A percentile compares a stretch with the other conserved stretches of the same genome.
These are phyloP conservation scores for Neocallimastix lanati DNA, from an alignment of 192 early-diverging fungal genomes.

Conservation along the genomic window DNA sequence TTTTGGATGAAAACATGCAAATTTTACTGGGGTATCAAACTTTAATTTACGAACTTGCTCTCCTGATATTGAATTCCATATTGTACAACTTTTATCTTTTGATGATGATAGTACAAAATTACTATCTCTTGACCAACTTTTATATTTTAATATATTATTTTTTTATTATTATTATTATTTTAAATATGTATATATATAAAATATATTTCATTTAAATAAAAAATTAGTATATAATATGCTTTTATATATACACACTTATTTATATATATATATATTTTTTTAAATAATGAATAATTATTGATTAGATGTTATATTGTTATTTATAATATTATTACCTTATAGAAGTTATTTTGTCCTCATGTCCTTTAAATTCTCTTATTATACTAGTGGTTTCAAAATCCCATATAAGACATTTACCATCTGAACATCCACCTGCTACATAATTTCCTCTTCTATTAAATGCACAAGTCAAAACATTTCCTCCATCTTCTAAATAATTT, in stretches of 20 bases:
- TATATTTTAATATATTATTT: too few relatives aligned
- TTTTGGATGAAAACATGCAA: conserved; percentile 61
- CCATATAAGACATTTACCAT: conserved; percentile 66
- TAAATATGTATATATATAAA: too few relatives aligned
- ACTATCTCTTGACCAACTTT: conserved; percentile 66
- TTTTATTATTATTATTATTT: too few relatives aligned
- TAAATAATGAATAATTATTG: too few relatives aligned
- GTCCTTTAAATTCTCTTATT: conserved; percentile 45
- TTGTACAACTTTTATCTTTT: conserved; percentile 60
- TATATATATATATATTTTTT: too few relatives aligned
- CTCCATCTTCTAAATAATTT: too few relatives aligned
- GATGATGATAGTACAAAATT: conserved; percentile 61
- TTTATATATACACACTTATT: too few relatives aligned
- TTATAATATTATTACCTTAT: conserved; percentile 50
- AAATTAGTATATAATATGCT: too few relatives aligned
- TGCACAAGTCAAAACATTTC: conserved; percentile 31
- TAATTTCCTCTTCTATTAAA: conserved; percentile 70
- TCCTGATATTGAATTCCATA: conserved; percentile 64
- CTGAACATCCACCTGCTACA: conserved; percentile 57
- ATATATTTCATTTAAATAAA: too few relatives aligned
- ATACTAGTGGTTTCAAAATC: conserved; percentile 76
- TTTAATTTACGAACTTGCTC: conserved; percentile 28
- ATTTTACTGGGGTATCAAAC: conserved; percentile 49
- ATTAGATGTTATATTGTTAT: too few relatives aligned
- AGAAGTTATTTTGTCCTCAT: conserved; percentile 55